Percentiles rank a stretch among this genome's conserved stretches.
Conservation (phyloP, 306 rosid genomes). For the Betula pendula region DNA sequence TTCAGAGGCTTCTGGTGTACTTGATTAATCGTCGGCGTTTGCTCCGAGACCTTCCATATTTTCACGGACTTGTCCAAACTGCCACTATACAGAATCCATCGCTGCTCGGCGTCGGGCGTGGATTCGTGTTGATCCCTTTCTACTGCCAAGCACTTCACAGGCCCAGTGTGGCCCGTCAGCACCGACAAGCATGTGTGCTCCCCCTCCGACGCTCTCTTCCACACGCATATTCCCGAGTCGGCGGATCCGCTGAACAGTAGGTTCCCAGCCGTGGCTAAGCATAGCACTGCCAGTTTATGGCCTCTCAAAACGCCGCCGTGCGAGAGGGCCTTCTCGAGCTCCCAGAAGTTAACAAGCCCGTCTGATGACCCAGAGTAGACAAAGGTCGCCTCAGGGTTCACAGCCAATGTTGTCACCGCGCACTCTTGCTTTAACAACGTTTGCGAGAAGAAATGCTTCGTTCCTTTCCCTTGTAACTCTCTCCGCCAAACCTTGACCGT, state of each 20-base stretch:
- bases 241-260: constrained; percentile 82
- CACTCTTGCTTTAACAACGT: constrained; percentile 73
- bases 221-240: constrained; percentile 79
- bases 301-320: constrained; percentile 65
- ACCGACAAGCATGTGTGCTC: constrained; percentile 51
- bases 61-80: constrained; percentile 95
- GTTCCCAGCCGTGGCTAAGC: constrained; percentile 60
- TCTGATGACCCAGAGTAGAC: constrained; percentile 77
- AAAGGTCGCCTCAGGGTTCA: constrained; percentile 37
- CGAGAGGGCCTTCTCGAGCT: constrained; percentile 35
- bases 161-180: constrained; percentile 73
- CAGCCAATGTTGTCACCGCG: constrained; percentile 66
- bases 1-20: constrained; percentile 16
- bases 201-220: constrained; percentile 46
- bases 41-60: constrained; percentile 77
- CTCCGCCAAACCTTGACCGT: constrained; percentile 79
- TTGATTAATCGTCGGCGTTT: neutral
- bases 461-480: constrained; percentile 78
- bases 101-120: constrained; percentile 19
- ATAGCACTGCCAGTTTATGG: constrained; percentile 73
- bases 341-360: constrained; percentile 76
- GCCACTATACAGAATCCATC: constrained; percentile 82
- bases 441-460: constrained; percentile 79
- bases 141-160: constrained; percentile 82
- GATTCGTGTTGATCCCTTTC: constrained; percentile 47